phyloP scores from a whole-genome alignment of 306 rosid species.

The Crotalaria pallida region DNA sequence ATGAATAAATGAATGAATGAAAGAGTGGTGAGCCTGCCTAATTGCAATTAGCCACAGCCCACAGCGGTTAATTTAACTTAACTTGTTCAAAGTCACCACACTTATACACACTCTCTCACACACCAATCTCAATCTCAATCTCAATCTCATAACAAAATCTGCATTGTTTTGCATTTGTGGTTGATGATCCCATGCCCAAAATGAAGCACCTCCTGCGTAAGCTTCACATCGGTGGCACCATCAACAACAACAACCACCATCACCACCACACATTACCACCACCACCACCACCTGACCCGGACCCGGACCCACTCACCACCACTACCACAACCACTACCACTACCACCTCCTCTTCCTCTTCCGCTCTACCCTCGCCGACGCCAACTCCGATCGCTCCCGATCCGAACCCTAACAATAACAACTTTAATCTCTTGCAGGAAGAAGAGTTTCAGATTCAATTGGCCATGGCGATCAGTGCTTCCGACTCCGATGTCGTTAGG shows the following conservation, averaged over 20 bases:
- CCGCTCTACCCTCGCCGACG: conserved; percentile 31
- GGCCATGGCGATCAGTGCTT: conserved; percentile 96
- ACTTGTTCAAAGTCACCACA: no score
- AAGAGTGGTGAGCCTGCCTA: not conserved
- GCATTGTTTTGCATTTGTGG: not conserved
- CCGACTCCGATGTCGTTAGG: conserved; percentile 68
- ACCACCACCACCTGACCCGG: conserved; percentile 13
- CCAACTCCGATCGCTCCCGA: conserved; percentile 17
- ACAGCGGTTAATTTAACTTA: conserved; percentile 19
- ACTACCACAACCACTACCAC: not conserved
- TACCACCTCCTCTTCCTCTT: conserved; percentile 31
- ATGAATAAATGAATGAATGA: not conserved
- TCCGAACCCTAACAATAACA: conserved; percentile 30
- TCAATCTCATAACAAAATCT: no score
- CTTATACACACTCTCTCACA: no score
- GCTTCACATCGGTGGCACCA: conserved; percentile 96
- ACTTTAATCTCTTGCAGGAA: conserved; percentile 79
- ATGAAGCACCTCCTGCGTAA: conserved; percentile 93
- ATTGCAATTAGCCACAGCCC: no score
- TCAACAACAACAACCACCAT: conserved; percentile 16
- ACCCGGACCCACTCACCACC: not conserved
- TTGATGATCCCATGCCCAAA: conserved; percentile 71
- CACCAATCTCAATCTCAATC: no score
- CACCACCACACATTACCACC: conserved; percentile 52
- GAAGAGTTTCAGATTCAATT: conserved; percentile 97